phyloP scores from a whole-genome alignment of 257 asterid genomes.

The Jaltomata sinuosa region DNA sequence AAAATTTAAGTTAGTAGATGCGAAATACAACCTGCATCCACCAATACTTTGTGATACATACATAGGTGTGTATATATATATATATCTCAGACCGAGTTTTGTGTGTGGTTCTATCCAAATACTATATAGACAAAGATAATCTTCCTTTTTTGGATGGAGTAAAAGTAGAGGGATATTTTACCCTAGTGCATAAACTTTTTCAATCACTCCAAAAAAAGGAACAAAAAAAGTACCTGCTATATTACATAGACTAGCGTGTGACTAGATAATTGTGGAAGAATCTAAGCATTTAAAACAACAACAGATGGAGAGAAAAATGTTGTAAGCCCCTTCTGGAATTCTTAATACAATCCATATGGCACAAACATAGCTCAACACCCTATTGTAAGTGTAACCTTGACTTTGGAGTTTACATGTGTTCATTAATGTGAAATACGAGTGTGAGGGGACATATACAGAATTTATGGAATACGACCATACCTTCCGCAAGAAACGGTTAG shows the following conservation, averaged over 20 bases:
- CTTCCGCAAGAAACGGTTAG: conserved; percentile 95
- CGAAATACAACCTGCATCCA: background rate
- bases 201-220: background rate
- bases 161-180: background rate
- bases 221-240: background rate
- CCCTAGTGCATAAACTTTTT: background rate
- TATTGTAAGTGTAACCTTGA: background rate
- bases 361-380: background rate
- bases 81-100: background rate
- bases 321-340: background rate
- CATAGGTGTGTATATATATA: background rate
- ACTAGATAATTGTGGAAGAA: background rate
- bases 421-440: background rate
- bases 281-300: background rate
- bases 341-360: background rate
- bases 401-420: background rate
- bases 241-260: background rate
- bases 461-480: conserved; percentile 21
- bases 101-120: background rate
- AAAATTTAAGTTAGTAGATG: background rate
- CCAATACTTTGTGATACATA: background rate
- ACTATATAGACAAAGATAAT: background rate
- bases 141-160: background rate
- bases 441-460: background rate
- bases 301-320: background rate